These are phyloP conservation scores for Ascochyta koolunga DNA, from an alignment of 2,329 filamentous ascomycete species.

Conservation along the genomic window DNA sequence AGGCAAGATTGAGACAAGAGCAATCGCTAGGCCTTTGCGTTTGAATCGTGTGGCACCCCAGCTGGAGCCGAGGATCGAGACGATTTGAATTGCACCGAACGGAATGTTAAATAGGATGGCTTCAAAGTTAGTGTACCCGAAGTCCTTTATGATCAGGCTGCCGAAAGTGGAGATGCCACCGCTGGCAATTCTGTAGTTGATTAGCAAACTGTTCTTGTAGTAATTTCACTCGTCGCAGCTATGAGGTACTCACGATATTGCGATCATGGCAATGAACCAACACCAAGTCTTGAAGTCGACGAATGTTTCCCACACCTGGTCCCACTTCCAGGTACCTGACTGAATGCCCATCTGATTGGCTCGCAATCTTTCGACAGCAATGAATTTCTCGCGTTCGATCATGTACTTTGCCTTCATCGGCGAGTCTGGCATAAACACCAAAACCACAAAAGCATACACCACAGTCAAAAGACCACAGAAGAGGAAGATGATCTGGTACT, in stretches of 20 bases:
- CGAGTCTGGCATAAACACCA: constrained; percentile 53
- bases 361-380: constrained; percentile 27
- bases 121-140: constrained; percentile 62
- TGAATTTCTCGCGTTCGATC: constrained; percentile 24
- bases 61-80: constrained; percentile 57
- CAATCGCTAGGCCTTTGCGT: constrained; percentile 60
- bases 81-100: constrained; percentile 60
- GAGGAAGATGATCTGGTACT: constrained; percentile 55
- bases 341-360: constrained; percentile 59
- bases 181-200: constrained; percentile 58
- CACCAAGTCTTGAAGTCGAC: constrained; percentile 40
- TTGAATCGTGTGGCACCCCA: constrained; percentile 58
- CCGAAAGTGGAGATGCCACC: constrained; percentile 66
- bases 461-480: constrained; percentile 55
- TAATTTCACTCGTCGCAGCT: too few relatives aligned
- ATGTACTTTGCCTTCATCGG: constrained; percentile 47
- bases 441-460: constrained; percentile 49
- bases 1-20: constrained; percentile 58
- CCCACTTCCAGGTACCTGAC: constrained; percentile 79
- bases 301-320: constrained; percentile 48
- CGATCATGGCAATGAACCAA: constrained; percentile 63
- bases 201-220: background rate
- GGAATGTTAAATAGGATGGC: constrained; percentile 65
- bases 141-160: constrained; percentile 63
- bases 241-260: constrained; percentile 27